Base-by-base conservation (phyloP, 1,284 basidiomycete genomes). In the Apiotrichum mycotoxinovorans region DNA sequence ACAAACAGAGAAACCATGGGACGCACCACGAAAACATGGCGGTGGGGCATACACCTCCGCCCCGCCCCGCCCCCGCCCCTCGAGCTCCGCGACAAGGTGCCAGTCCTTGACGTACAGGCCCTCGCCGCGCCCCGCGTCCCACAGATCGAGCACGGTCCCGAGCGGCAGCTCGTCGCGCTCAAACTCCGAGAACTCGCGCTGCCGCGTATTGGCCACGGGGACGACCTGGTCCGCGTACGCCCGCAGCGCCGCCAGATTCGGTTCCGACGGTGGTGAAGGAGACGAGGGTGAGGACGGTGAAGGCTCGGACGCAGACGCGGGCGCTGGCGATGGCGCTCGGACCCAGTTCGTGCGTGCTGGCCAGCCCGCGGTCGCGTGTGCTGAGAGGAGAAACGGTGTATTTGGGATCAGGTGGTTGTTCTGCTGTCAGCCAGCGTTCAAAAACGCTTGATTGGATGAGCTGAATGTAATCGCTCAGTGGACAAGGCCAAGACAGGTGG, bases 51-150 rank as follows among this genome's bases (percentile, higher is more conserved):
- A 84, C 14, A 82, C 75, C 34, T 74, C 67, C 2, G 58, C 54
- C 26, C 67, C 69, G 9, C 50, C 23, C 60, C 61, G 18, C 66
- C 54, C 66, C 23, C 63, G 64, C 14, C 62, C 51, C 55, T 74
- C 68, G 26, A 74, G 49, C 53, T 68, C 63, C 20, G 69, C 64
- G 12, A 81, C 70, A 0, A 83, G 66, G 68, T 84, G 82, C 82
- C 82, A 83, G 62, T 84, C 83, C 60, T 83, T 83, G 54, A 83
- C 77, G 68, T 84, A 84, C 12, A 80, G 57, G 10, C 61, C 62
- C 0, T 62, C 49, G 0, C 61, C 70, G 1, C 55, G 27, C 0
- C 67, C 75, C 0, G 22, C 27, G 27, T 69, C 63, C 80, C 80
- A 81, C 0, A 72, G 49, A 25, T 74, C 72, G 2, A 80, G 57